These are phyloP conservation scores for Crithidia brevicula DNA, from an alignment of 208 protist species.

Conservation along the genomic window DNA sequence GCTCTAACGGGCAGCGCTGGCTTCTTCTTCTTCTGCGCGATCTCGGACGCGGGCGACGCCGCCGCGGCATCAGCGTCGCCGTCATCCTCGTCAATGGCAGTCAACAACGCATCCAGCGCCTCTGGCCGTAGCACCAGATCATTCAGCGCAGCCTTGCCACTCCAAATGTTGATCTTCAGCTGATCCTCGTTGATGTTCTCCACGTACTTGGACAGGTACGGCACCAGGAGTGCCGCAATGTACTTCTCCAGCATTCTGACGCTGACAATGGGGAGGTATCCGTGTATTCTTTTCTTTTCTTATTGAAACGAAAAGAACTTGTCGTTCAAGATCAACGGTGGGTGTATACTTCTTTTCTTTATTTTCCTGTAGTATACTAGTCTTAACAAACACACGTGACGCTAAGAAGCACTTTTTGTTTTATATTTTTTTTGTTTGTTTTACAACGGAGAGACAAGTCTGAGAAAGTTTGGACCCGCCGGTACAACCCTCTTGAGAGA, in stretches of 20 bases:
- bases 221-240: constrained; percentile 80
- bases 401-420: too few relatives aligned
- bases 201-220: constrained; percentile 81
- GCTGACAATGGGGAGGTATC: neutral
- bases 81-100: constrained; percentile 14
- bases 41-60: constrained; percentile 7
- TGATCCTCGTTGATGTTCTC: constrained; percentile 87
- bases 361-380: too few relatives aligned
- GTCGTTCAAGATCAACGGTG: neutral
- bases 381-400: too few relatives aligned
- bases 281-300: too few relatives aligned
- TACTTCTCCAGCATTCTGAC: constrained; percentile 85
- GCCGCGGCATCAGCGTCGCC: constrained; percentile 10
- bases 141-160: constrained; percentile 75
- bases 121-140: constrained; percentile 75
- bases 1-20: constrained; percentile 39
- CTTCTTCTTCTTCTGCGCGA: constrained; percentile 12
- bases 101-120: constrained; percentile 66
- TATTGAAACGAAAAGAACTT: neutral
- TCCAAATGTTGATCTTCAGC: constrained; percentile 83
- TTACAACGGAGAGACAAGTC: too few relatives aligned
- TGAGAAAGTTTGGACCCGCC: too few relatives aligned
- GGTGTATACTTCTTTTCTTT: too few relatives aligned
- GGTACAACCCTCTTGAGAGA: too few relatives aligned
- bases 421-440: too few relatives aligned